These are phyloP conservation scores for Rhynchosporium graminicola DNA, from an alignment of 2,329 filamentous ascomycete genomes.

Conservation along the genomic window DNA sequence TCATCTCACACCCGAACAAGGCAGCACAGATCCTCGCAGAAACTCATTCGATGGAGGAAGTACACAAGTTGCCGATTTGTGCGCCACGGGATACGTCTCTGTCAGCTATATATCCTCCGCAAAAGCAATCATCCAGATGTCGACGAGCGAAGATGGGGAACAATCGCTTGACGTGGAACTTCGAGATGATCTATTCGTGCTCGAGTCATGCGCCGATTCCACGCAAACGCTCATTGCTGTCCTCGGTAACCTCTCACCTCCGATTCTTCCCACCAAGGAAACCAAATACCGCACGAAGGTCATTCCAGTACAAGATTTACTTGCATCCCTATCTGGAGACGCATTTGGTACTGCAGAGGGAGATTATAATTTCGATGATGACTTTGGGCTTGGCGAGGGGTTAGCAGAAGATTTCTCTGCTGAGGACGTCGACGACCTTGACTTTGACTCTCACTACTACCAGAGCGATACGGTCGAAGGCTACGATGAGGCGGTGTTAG, in stretches of 20 bases:
- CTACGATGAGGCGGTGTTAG: slow-evolving; percentile 41
- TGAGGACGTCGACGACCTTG: slow-evolving; percentile 44
- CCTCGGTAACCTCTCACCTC: slow-evolving; percentile 78
- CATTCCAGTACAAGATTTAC: slow-evolving; percentile 81
- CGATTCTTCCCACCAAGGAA: slow-evolving; percentile 77
- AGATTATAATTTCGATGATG: slow-evolving; percentile 63
- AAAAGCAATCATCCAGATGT: slow-evolving; percentile 63
- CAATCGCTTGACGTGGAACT: slow-evolving; percentile 78
- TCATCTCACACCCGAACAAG: slow-evolving; percentile 41
- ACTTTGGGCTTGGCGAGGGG: slow-evolving; percentile 54
- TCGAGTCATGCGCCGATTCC: slow-evolving; percentile 96
- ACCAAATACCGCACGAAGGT: slow-evolving; percentile 86
- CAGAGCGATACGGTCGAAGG: slow-evolving; percentile 42
- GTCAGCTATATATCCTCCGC: slow-evolving; percentile 87
- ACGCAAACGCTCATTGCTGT: slow-evolving; percentile 87
- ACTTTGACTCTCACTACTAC: slow-evolving; percentile 51
- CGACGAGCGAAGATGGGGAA: slow-evolving; percentile 55
- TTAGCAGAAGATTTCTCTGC: slow-evolving; percentile 49
- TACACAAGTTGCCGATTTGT: slow-evolving; percentile 56
- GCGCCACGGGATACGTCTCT: slow-evolving; percentile 75
- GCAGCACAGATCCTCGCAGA: slow-evolving; percentile 25
- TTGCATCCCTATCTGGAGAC: slow-evolving; percentile 87
- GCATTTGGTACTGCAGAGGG: slow-evolving; percentile 68
- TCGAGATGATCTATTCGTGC: slow-evolving; percentile 79
- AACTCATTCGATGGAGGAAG: slow-evolving; percentile 41